Conservation (phyloP, 331 rosid genomes). For the Rosa hybrid region DNA sequence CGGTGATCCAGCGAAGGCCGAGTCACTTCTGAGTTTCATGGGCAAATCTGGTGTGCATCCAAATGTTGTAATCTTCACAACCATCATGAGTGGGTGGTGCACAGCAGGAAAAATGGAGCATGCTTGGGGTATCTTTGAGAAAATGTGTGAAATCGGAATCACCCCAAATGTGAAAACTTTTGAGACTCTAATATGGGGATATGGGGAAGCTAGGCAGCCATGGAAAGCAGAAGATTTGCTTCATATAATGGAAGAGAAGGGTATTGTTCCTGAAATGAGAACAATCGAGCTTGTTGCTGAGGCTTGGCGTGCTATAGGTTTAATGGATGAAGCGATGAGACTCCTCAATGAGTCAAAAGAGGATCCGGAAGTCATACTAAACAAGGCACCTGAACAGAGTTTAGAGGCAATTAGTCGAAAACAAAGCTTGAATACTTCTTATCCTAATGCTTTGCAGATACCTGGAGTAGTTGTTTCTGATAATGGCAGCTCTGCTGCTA, state of each 20-base stretch:
- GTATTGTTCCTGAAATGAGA: constrained; percentile 57
- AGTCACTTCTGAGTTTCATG: constrained; percentile 69
- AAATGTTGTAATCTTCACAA: constrained; percentile 93
- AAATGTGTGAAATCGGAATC: constrained; percentile 60
- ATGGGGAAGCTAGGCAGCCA: constrained; percentile 82
- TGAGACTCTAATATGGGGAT: constrained; percentile 94
- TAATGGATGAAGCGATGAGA: constrained; percentile 57
- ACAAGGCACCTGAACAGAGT: constrained; percentile 38
- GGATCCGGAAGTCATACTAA: constrained; percentile 32
- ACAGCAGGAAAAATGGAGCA: constrained; percentile 74
- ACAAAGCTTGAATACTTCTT: constrained; percentile 44
- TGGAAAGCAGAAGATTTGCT: constrained; percentile 84
- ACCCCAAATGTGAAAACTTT: constrained; percentile 73
- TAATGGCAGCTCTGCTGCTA: constrained; percentile 43
- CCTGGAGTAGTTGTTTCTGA: constrained; percentile 46
- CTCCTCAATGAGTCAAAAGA: constrained; percentile 42
- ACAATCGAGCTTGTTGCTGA: constrained; percentile 73
- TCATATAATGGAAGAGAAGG: constrained; percentile 61
- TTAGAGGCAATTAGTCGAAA: constrained; percentile 42
- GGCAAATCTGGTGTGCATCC: constrained; percentile 60
- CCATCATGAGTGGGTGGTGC: constrained; percentile 96
- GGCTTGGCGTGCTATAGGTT: constrained; percentile 86
- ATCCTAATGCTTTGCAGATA: constrained; percentile 43
- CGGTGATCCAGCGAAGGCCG: constrained; percentile 74
- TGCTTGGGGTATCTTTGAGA: constrained; percentile 55